Evolutionary conservation across 768 basidiomycete species (phyloP).

Genomic region (Auriscalpium microsporum): DNA sequence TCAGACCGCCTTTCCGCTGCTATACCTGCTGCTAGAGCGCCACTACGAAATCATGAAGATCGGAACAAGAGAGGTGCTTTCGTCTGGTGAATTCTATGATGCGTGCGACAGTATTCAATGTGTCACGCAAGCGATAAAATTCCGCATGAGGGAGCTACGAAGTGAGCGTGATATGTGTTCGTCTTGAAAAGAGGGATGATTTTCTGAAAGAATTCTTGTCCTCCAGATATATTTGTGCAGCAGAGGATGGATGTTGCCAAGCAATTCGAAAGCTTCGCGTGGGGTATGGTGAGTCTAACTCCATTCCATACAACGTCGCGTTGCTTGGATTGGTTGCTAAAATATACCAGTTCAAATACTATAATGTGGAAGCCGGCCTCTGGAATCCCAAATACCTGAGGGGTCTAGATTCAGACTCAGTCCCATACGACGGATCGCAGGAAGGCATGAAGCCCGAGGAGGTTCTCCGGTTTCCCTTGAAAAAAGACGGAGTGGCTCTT

Average conservation of each 20-base stretch:
- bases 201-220: not conserved
- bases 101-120: not conserved
- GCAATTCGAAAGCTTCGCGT: not conserved
- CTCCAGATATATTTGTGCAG: not conserved
- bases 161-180: not conserved
- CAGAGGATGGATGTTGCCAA: not conserved
- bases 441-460: too few relatives aligned
- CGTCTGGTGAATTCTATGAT: conserved; percentile 1
- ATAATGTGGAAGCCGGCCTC: not conserved
- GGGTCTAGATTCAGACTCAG: not conserved
- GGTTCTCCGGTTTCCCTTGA: too few relatives aligned
- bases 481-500: not conserved
- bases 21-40: conserved; percentile 2
- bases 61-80: not conserved
- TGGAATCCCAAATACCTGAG: not conserved
- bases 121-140: not conserved
- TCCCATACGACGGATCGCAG: not conserved
- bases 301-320: not conserved
- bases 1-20: not conserved
- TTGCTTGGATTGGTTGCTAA: not conserved
- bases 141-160: not conserved
- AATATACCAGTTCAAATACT: not conserved
- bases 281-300: not conserved
- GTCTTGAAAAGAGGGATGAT: not conserved
- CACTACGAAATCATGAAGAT: conserved; percentile 6